A percentile compares a stretch with the other conserved stretches of the same genome.
Evolutionary conservation across 129 eudicot genomes (phyloP).

Genomic region (Artemisia tridentata): DNA sequence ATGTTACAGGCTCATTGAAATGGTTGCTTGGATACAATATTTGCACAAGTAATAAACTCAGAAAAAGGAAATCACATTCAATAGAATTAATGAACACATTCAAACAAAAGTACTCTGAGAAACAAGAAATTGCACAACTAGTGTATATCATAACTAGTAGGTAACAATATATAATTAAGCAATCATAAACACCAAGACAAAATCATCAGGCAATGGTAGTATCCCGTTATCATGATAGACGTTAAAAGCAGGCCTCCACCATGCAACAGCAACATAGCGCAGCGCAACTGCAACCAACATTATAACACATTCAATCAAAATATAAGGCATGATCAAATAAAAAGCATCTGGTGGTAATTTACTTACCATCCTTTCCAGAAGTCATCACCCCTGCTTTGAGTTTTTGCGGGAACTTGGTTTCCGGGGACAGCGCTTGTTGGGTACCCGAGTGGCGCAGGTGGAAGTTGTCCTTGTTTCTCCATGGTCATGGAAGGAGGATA

Average conservation of each 20-base stretch:
- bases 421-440: slow-evolving; percentile 33
- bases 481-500: slow-evolving; percentile 37
- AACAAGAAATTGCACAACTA: neutral
- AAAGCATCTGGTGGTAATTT: neutral
- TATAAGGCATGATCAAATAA: neutral
- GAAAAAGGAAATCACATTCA: no score
- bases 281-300: slow-evolving; percentile 31
- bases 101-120: neutral
- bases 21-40: no score
- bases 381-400: slow-evolving; percentile 55
- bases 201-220: neutral
- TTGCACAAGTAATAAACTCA: no score
- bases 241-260: slow-evolving; percentile 33
- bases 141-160: neutral
- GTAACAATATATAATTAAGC: no score
- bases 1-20: no score
- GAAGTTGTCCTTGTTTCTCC: slow-evolving; percentile 24
- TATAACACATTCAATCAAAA: neutral
- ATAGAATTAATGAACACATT: neutral
- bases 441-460: slow-evolving; percentile 40
- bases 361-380: slow-evolving; percentile 62
- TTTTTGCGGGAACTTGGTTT: slow-evolving; percentile 5
- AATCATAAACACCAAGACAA: neutral
- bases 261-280: slow-evolving; percentile 56
- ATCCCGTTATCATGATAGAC: neutral